Conservation (phyloP, 495 filamentous ascomycete genomes). For the Evernia prunastri region DNA sequence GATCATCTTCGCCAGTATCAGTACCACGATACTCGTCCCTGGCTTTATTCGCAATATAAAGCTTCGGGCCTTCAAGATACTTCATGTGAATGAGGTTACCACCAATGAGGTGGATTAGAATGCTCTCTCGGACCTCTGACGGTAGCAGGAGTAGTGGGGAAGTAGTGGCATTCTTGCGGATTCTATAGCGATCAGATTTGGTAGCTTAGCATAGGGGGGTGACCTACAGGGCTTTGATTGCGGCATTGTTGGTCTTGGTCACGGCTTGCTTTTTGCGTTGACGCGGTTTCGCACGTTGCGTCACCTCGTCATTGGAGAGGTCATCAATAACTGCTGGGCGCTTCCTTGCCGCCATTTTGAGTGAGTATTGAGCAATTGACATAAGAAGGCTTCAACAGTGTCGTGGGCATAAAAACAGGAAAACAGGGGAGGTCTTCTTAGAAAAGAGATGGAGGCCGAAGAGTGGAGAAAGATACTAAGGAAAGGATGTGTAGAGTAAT, state of each 20-base stretch:
- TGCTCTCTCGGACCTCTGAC: slow-evolving; percentile 15
- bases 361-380: background rate
- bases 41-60: background rate
- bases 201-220: background rate
- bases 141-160: slow-evolving; percentile 12
- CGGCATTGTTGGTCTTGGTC: slow-evolving; percentile 11
- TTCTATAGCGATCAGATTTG: background rate
- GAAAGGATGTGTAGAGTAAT: background rate
- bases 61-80: background rate
- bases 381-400: background rate
- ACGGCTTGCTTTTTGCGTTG: slow-evolving; percentile 18
- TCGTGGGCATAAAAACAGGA: background rate
- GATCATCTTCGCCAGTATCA: background rate
- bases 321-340: background rate
- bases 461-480: background rate
- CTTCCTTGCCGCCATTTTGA: slow-evolving; percentile 3
- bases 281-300: background rate
- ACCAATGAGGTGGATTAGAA: slow-evolving; percentile 15
- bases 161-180: slow-evolving; percentile 13
- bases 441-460: background rate
- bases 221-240: slow-evolving; percentile 5
- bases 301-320: background rate
- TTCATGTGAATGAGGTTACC: slow-evolving; percentile 16
- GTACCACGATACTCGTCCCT: background rate
- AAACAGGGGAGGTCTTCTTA: background rate